Evolutionary conservation across 345 rosid genomes (phyloP), one percentile per base, ranked within the genome.

Genomic region (Noccaea bulbosa): DNA sequence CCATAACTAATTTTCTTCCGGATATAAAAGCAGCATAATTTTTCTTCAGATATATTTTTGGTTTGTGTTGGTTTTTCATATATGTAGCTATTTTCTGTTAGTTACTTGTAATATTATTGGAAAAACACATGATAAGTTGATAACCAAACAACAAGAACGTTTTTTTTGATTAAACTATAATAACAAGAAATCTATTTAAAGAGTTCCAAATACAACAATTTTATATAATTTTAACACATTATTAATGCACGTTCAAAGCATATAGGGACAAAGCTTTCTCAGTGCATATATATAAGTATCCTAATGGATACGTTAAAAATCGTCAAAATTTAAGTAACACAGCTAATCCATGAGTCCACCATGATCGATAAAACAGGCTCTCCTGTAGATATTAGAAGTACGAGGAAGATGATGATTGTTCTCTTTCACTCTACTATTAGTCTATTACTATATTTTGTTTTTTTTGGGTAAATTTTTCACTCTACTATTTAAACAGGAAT

Each of bases 191-290:
- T 48, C 5, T 33, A 41, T 52, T 8, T 10, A 50, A 59, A 17
- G 2, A 51, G 15, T 40, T 66, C 44, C 9, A 38, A 54, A 63
- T 37, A 73, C 30, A 73, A 34, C 30, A 16, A 58, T 70, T 57
- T 3, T 63, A 46, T 64, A 64, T 27, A 55, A 55, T 39, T 48
- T 47, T 14, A 57, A 11, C 52, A 50, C 77, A 66, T 73, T 66
- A 73, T 58, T 20, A 73, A 57, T 73, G 72, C 77, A 73, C 77
- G 77, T 73, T 73, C 72, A 52, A 58, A 66, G 77, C 77, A 66
- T 57, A 73, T 73, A 66, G 77, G 67, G 77, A 73, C 72, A 73
- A 73, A 66, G 38, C 67, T 66, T 57, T 56, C 39, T 32, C 0
- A 57, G 33, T 60, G 53, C 14, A 44, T 55, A 14, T 41, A 60